Base-by-base conservation (phyloP, 257 asterid species). In the Solanum bulbocastanum region DNA sequence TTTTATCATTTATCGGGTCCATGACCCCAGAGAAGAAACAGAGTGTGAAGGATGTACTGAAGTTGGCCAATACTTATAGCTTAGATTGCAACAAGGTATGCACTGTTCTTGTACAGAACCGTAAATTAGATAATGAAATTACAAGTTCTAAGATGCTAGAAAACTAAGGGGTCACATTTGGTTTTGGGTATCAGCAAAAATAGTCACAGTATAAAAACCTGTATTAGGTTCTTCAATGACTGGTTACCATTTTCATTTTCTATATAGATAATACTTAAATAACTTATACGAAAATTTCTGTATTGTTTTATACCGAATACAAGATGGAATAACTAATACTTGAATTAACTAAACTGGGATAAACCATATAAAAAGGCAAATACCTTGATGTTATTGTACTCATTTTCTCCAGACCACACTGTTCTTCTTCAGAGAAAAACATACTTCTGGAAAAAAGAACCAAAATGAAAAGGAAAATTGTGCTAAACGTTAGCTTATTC, bases 1-100 rank as follows among this genome's bases (percentile, higher is more conserved):
- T 97, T 60, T 94, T 94, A 88, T 93, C 95, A 39, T 96, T 95
- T 83, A 93, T 96, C 87, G 98, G 94, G 87, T 92, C 98, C 49
- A 93, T 93, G 69, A 94, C 92, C 87, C 87, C 87, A 79, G 98
- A 96, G 92, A 97, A 94, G 94, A 95, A 92, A 92, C 94, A 87
- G 40, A 93, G 94, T 72, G 75, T 97, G 88, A 92, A 93, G 91
- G 98, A 95, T 90, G 89, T 93, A 83, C 88, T 91, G 84, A 88
- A 89, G 83, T 91, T 97, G 86, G 97, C 95, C 78, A 90, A 89
- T 74, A 93, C 94, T 66, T 96, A 97, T 88, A 95, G 95, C 83
- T 90, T 97, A 89, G 95, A 96, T 88, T 93, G 83, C 86, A 87
- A 91, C 89, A 94, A 93, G 96, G 99, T 96, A 92, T n/a, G 88